Conservation (phyloP, 257 asterid genomes). For the Jasminum sambac region DNA sequence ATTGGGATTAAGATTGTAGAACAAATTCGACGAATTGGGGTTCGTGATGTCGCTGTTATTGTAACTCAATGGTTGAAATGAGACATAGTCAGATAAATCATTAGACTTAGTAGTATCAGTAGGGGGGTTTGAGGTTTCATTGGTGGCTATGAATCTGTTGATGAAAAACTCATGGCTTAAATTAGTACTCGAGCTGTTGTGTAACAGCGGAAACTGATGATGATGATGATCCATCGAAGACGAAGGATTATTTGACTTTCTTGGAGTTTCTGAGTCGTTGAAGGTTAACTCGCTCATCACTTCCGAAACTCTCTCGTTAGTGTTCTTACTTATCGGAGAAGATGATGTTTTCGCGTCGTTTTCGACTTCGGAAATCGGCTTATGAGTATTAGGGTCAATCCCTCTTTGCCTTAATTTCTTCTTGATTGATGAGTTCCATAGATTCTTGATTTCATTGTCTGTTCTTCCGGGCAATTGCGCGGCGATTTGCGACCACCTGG, state of each 20-base stretch:
- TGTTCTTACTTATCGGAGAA: slow-evolving; percentile 31
- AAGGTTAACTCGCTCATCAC: slow-evolving; percentile 53
- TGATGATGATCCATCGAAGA: background rate
- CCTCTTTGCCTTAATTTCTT: slow-evolving; percentile 82
- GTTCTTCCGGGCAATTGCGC: slow-evolving; percentile 89
- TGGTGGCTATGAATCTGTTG: slow-evolving; percentile 49
- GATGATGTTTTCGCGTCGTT: slow-evolving; percentile 33
- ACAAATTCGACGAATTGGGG: slow-evolving; percentile 26
- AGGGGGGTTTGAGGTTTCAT: slow-evolving; percentile 35
- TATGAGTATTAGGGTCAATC: slow-evolving; percentile 86
- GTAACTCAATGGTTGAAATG: slow-evolving; percentile 45
- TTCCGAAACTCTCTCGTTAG: slow-evolving; percentile 42
- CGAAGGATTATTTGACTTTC: slow-evolving; percentile 18
- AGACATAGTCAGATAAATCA: slow-evolving; percentile 43
- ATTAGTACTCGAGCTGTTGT: slow-evolving; percentile 19
- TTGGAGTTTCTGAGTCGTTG: slow-evolving; percentile 35
- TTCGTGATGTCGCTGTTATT: slow-evolving; percentile 41
- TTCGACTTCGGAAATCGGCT: slow-evolving; percentile 59
- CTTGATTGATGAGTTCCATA: slow-evolving; percentile 92
- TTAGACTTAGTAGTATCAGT: slow-evolving; percentile 26
- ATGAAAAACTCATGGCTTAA: slow-evolving; percentile 65
- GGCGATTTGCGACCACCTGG: slow-evolving; percentile 94
- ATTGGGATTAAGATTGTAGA: slow-evolving; percentile 42
- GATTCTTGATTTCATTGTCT: slow-evolving; percentile 86
- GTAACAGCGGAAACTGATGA: slow-evolving; percentile 29